A percentile compares a stretch with the other conserved stretches of the same genome.
phyloP scores from a whole-genome alignment of 257 asterid species.

The Capsicum pubescens region DNA sequence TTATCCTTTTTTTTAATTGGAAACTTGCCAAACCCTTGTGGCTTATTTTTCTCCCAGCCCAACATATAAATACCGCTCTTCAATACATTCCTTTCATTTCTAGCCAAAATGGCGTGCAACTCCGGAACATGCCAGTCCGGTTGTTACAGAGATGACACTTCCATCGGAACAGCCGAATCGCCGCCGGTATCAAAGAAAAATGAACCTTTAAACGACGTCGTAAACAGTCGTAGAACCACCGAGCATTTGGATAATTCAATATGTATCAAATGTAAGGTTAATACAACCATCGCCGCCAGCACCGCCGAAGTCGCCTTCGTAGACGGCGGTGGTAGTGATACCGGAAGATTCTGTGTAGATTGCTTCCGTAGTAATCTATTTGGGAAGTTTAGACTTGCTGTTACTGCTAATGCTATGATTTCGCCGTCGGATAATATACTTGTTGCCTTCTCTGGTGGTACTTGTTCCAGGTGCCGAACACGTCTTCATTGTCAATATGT shows the following conservation, averaged over 20 bases:
- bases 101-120: constrained; percentile 65
- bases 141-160: constrained; percentile 48
- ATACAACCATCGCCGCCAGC: constrained; percentile 51
- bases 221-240: constrained; percentile 35
- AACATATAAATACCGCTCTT: background rate
- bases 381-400: constrained; percentile 85
- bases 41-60: too few species aligned
- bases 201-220: constrained; percentile 26
- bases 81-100: background rate
- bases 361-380: constrained; percentile 78
- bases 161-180: background rate
- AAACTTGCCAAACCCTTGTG: too few species aligned
- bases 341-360: constrained; percentile 64
- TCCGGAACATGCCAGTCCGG: constrained; percentile 78
- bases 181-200: constrained; percentile 27
- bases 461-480: constrained; percentile 69
- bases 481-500: background rate
- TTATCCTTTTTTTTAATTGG: too few species aligned
- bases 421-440: constrained; percentile 83
- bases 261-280: constrained; percentile 79
- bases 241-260: constrained; percentile 22
- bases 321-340: constrained; percentile 44
- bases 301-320: constrained; percentile 29
- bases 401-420: constrained; percentile 82
- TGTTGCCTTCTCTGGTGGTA: constrained; percentile 93